Conservation (phyloP, 2,329 filamentous ascomycete species). For the Sordariomycetes sp. region DNA sequence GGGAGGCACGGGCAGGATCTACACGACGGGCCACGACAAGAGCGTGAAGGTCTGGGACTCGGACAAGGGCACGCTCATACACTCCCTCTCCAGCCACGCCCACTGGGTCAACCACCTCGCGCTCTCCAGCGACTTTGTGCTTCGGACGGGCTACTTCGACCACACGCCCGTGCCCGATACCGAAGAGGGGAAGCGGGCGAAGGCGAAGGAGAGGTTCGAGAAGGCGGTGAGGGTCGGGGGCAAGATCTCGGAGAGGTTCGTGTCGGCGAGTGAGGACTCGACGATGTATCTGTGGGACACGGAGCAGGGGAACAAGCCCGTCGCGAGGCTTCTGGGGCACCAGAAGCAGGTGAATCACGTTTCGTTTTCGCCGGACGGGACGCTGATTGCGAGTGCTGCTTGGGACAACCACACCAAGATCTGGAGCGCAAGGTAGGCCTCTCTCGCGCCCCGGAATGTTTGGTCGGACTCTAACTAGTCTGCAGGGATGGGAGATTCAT, state of each 20-base stretch:
- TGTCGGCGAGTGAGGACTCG: slow-evolving; percentile 89
- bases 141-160: slow-evolving; percentile 80
- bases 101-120: slow-evolving; percentile 96
- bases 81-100: slow-evolving; percentile 71
- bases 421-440: slow-evolving; percentile 62
- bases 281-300: slow-evolving; percentile 96
- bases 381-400: slow-evolving; percentile 74
- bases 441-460: not conserved
- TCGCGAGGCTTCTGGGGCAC: slow-evolving; percentile 84
- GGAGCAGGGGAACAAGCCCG: slow-evolving; percentile 63
- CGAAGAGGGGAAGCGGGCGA: slow-evolving; percentile 59
- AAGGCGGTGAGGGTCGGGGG: slow-evolving; percentile 71
- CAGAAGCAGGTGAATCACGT: slow-evolving; percentile 97
- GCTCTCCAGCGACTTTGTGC: slow-evolving; percentile 81
- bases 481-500: slow-evolving; percentile 63
- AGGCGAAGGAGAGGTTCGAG: slow-evolving; percentile 74
- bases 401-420: slow-evolving; percentile 96
- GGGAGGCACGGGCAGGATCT: slow-evolving; percentile 82
- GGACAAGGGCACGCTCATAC: slow-evolving; percentile 64
- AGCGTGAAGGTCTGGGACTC: slow-evolving; percentile 87
- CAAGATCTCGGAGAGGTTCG: slow-evolving; percentile 69
- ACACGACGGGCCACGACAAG: slow-evolving; percentile 83
- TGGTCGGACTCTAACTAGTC: slow-evolving; percentile 7
- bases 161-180: slow-evolving; percentile 60
- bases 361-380: slow-evolving; percentile 82